A percentile compares a stretch with the other conserved stretches of the same genome.
Evolutionary conservation across 2,329 filamentous ascomycete genomes (phyloP).

Genomic region (Fusarium drepaniforme): DNA sequence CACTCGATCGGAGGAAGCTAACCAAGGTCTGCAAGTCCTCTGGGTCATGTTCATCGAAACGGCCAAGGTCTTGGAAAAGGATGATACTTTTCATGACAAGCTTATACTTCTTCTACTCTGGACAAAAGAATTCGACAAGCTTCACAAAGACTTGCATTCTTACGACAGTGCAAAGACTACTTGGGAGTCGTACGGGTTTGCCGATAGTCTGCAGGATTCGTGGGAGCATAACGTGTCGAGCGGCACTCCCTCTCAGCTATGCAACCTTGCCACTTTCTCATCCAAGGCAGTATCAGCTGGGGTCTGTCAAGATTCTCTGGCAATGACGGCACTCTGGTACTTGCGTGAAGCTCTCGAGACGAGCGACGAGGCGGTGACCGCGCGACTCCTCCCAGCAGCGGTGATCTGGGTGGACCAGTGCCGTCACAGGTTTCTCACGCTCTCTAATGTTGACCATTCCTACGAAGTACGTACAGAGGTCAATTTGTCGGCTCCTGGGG

Average conservation of each 20-base stretch:
- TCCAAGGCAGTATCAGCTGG: not conserved
- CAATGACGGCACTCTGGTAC: not conserved
- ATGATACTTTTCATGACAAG: conserved; percentile 5
- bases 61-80: not conserved
- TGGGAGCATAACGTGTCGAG: not conserved
- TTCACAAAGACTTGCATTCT: not conserved
- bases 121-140: not conserved
- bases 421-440: not conserved
- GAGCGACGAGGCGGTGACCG: not conserved
- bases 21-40: not conserved
- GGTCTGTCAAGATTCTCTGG: not conserved
- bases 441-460: not conserved
- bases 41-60: not conserved
- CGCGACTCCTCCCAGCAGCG: not conserved
- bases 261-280: conserved; percentile 13
- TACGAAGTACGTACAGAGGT: too few species aligned
- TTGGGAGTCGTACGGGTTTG: conserved; percentile 20
- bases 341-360: conserved; percentile 7
- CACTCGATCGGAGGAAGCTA: too few species aligned
- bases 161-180: fast-evolving
- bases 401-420: conserved; percentile 3
- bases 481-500: fast-evolving
- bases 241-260: not conserved
- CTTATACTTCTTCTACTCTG: conserved; percentile 5
- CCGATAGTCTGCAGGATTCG: not conserved